Percentiles rank a stretch among this genome's conserved stretches.
phyloP scores from a whole-genome alignment of 345 rosid species.

The Trapa incisa region DNA sequence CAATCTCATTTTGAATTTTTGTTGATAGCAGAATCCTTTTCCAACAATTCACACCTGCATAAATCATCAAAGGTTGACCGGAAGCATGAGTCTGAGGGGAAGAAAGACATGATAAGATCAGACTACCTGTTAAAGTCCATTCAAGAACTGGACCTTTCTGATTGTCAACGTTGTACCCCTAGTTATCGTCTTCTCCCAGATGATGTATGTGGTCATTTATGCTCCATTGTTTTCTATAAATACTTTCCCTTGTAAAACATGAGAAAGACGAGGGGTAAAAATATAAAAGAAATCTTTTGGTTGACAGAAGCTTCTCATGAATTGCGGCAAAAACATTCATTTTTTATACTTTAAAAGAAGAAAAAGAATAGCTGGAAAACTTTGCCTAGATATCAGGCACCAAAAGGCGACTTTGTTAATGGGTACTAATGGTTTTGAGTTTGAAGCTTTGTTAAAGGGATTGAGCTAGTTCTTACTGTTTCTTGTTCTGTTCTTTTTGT shows the following conservation, averaged over 20 bases:
- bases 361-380: neutral
- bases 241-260: neutral
- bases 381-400: neutral
- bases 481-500: slow-evolving; percentile 6
- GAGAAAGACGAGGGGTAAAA: neutral
- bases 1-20: slow-evolving; percentile 2
- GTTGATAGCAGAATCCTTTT: slow-evolving; percentile 48
- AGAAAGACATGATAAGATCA: slow-evolving; percentile 67
- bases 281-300: neutral
- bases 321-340: neutral
- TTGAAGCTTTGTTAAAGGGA: neutral
- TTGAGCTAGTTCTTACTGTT: neutral
- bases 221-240: neutral
- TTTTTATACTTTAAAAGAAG: neutral
- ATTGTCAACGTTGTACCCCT: slow-evolving; percentile 80
- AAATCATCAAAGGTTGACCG: slow-evolving; percentile 53
- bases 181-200: slow-evolving; percentile 90
- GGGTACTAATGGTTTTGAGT: neutral
- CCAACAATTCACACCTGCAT: slow-evolving; percentile 41
- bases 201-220: slow-evolving; percentile 40
- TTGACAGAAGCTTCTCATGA: neutral
- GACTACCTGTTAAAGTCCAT: slow-evolving; percentile 75
- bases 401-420: neutral
- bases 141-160: slow-evolving; percentile 95
- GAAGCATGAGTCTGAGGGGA: slow-evolving; percentile 48